Conservation (phyloP, 2,329 filamentous ascomycete species). For the Dactylellina sp. region DNA sequence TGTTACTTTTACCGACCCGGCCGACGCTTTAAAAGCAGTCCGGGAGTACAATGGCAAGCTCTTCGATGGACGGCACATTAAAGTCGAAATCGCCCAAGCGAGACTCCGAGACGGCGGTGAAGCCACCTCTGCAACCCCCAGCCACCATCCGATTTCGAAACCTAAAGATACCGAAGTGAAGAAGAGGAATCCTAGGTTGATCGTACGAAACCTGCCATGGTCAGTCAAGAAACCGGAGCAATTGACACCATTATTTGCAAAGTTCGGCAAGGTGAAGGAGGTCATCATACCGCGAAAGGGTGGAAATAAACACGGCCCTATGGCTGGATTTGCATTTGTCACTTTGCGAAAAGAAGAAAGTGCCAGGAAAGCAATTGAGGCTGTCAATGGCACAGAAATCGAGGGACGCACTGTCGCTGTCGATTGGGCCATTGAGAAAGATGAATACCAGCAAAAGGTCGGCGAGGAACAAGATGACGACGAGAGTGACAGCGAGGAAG, state of each 20-base stretch:
- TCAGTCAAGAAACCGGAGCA: constrained; percentile 89
- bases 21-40: constrained; percentile 85
- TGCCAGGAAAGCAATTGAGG: constrained; percentile 86
- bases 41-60: constrained; percentile 82
- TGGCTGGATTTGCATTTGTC: constrained; percentile 93
- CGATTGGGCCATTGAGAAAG: constrained; percentile 96
- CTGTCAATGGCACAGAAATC: constrained; percentile 87
- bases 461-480: constrained; percentile 65
- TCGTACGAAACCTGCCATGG: constrained; percentile 95
- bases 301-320: constrained; percentile 69
- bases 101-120: constrained; percentile 74
- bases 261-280: constrained; percentile 91
- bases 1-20: constrained; percentile 93
- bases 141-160: constrained; percentile 24
- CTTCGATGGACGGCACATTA: constrained; percentile 83
- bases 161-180: constrained; percentile 70
- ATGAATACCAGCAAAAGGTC: constrained; percentile 78
- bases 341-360: constrained; percentile 88
- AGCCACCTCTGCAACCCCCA: constrained; percentile 63
- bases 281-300: constrained; percentile 84
- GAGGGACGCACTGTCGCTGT: constrained; percentile 90
- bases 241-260: constrained; percentile 80
- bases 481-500: constrained; percentile 70
- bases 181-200: constrained; percentile 77
- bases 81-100: constrained; percentile 87